Percentiles rank a stretch among this genome's conserved stretches.
These are phyloP conservation scores for Parietaria judaica DNA, from an alignment of 306 rosid genomes.

Conservation along the genomic window DNA sequence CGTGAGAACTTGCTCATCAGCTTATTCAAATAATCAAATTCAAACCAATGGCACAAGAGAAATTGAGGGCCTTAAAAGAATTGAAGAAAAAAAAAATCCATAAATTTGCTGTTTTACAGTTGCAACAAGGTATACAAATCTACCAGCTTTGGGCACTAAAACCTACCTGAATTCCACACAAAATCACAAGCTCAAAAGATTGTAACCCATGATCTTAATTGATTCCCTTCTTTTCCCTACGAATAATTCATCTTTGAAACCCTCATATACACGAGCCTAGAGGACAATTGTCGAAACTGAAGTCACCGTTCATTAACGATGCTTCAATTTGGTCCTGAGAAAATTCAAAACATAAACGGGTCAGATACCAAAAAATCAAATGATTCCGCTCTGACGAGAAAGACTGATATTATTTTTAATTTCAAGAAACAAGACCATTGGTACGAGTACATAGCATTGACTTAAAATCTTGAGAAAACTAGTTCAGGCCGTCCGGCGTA, in stretches of 20 bases:
- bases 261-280: slow-evolving; percentile 56
- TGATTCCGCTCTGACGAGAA: too few species aligned
- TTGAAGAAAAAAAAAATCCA: slow-evolving; percentile 13
- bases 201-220: too few species aligned
- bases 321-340: slow-evolving; percentile 60
- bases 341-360: slow-evolving; percentile 5
- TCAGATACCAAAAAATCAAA: neutral
- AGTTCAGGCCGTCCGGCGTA: too few species aligned
- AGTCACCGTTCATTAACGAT: slow-evolving; percentile 43
- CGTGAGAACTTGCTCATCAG: too few species aligned
- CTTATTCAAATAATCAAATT: neutral
- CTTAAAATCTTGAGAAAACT: too few species aligned
- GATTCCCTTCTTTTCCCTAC: too few species aligned
- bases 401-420: too few species aligned
- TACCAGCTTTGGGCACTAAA: neutral
- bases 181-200: too few species aligned
- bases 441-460: too few species aligned
- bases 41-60: slow-evolving; percentile 1
- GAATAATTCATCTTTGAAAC: too few species aligned
- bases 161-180: slow-evolving; percentile 2
- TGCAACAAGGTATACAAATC: slow-evolving; percentile 17
- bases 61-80: neutral
- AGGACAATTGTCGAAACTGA: slow-evolving; percentile 42
- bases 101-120: slow-evolving; percentile 15
- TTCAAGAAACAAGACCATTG: too few species aligned